Percentiles rank a stretch among this genome's conserved stretches.
phyloP scores from a whole-genome alignment of 2,329 filamentous ascomycete species.

The Alternaria panax region DNA sequence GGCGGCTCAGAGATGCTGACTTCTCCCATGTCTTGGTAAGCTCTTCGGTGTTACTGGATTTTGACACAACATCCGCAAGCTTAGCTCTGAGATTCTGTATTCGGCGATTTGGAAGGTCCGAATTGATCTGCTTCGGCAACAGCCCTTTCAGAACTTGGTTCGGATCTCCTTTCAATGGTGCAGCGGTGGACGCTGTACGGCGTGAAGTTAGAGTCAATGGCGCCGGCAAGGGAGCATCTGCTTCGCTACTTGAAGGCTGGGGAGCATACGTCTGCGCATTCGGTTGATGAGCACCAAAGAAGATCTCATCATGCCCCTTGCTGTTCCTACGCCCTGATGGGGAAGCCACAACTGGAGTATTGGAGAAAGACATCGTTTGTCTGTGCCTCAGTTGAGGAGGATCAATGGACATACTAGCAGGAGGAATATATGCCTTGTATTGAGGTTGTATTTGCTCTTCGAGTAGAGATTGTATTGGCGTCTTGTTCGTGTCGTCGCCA shows the following conservation, averaged over 20 bases:
- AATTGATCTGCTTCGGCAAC: conserved; percentile 26
- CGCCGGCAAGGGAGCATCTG: conserved; percentile 35
- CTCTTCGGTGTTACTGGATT: conserved; percentile 29
- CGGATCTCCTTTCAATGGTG: conserved; percentile 22
- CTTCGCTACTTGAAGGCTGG: conserved; percentile 27
- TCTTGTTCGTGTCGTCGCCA: conserved; percentile 41
- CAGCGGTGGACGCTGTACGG: conserved; percentile 19
- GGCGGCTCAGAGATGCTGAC: conserved; percentile 53
- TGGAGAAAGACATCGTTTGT: conserved; percentile 33
- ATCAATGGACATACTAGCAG: conserved; percentile 18
- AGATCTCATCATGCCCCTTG: conserved; percentile 45
- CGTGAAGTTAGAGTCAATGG: conserved; percentile 34
- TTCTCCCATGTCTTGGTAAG: conserved; percentile 55
- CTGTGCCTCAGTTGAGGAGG: conserved; percentile 27
- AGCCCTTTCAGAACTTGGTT: conserved; percentile 29
- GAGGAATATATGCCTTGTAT: conserved; percentile 48
- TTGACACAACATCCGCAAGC: conserved; percentile 21
- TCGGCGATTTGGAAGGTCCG: conserved; percentile 19
- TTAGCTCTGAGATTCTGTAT: conserved; percentile 34
- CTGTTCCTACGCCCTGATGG: conserved; percentile 18
- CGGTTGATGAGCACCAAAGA: conserved; percentile 36
- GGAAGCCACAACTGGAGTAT: conserved; percentile 13
- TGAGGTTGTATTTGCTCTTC: conserved; percentile 32
- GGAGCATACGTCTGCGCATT: conserved; percentile 21
- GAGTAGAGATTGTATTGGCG: conserved; percentile 42